Percentiles rank a stretch among this genome's conserved stretches.
Evolutionary conservation across 352 stramenopile species (phyloP).

Genomic region (Globisporangium mamillatum): DNA sequence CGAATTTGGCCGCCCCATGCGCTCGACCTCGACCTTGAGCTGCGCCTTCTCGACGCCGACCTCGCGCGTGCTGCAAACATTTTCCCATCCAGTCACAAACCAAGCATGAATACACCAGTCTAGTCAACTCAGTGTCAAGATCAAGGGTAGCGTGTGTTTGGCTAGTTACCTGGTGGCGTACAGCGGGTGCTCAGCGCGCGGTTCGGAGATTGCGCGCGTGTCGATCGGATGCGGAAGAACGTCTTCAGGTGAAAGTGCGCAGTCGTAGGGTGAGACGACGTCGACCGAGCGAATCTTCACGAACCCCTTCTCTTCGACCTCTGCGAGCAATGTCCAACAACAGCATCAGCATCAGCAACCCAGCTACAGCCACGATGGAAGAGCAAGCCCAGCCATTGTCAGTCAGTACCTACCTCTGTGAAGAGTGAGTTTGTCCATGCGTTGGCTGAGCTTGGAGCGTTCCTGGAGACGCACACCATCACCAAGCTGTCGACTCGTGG

Average conservation of each 20-base stretch:
- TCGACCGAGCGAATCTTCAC: constrained; percentile 55
- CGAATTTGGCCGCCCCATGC: constrained; percentile 57
- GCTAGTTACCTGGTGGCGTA: constrained; percentile 60
- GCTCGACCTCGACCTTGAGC: constrained; percentile 68
- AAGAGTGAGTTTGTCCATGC: constrained; percentile 72
- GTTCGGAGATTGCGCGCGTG: constrained; percentile 57
- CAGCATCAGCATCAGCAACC: background rate
- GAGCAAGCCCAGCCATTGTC: too few species aligned
- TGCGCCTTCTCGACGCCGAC: constrained; percentile 75
- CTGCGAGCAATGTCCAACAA: constrained; percentile 24
- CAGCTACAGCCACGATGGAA: background rate
- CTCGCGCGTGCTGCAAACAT: constrained; percentile 38
- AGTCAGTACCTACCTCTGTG: constrained; percentile 41
- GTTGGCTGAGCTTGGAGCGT: constrained; percentile 60
- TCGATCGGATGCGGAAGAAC: constrained; percentile 51
- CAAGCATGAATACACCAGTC: background rate
- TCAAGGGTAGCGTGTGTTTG: background rate
- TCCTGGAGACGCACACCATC: constrained; percentile 39
- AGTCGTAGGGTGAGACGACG: constrained; percentile 53
- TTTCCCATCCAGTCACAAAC: background rate
- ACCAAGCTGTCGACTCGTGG: constrained; percentile 51
- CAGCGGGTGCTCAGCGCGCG: constrained; percentile 58
- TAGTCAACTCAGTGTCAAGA: background rate
- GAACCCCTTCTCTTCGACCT: constrained; percentile 50
- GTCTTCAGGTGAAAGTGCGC: constrained; percentile 44